Percentiles rank a stretch among this genome's conserved stretches.
Conservation (phyloP, 208 protist species). For the Leishmania lainsoni region DNA sequence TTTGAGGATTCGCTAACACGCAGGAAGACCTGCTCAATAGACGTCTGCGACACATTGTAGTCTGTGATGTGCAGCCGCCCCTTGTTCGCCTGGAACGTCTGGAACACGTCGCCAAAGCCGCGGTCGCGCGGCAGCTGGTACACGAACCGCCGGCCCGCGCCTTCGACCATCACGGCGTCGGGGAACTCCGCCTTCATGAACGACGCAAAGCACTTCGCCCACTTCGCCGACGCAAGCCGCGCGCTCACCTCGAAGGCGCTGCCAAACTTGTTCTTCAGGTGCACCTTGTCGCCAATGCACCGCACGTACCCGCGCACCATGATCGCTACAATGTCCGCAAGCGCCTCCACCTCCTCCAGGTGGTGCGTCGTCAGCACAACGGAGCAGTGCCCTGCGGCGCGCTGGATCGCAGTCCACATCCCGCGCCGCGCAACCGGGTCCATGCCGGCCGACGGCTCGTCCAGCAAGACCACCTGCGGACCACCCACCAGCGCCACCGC, state of each 20-base stretch:
- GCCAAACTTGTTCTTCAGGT: constrained; percentile 88
- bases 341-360: constrained; percentile 92
- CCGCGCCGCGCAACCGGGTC: constrained; percentile 56
- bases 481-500: constrained; percentile 72
- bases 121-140: constrained; percentile 31
- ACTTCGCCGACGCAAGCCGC: constrained; percentile 26
- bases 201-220: constrained; percentile 6
- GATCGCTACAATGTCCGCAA: constrained; percentile 78
- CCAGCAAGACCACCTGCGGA: constrained; percentile 63
- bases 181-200: constrained; percentile 41
- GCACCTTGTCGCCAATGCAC: constrained; percentile 80
- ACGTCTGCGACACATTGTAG: constrained; percentile 59
- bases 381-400: constrained; percentile 51
- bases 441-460: constrained; percentile 81
- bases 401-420: constrained; percentile 75
- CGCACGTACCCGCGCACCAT: constrained; percentile 83
- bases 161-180: constrained; percentile 25
- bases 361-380: constrained; percentile 93
- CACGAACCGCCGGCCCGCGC: constrained; percentile 10
- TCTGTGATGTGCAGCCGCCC: constrained; percentile 46
- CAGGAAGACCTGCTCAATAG: constrained; percentile 15
- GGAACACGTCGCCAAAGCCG: constrained; percentile 32
- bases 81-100: constrained; percentile 36
- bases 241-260: constrained; percentile 61
- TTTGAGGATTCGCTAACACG: constrained; percentile 40